Evolutionary conservation across 257 asterid genomes (phyloP).

Genomic region (Gardenia jasminoides): DNA sequence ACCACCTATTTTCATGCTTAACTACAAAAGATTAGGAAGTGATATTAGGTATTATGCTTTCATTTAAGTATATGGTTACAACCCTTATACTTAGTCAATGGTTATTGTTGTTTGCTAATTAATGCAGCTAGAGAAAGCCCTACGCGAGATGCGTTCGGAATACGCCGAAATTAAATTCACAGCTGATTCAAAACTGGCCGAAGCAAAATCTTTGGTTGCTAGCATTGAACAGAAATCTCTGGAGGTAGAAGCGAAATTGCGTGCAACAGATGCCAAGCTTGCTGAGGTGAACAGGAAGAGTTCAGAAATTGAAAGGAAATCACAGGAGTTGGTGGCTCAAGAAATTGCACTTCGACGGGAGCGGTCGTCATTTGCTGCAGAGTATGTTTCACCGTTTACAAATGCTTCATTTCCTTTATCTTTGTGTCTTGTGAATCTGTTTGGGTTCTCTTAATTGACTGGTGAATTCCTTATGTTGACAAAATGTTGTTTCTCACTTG

Average conservation of each 20-base stretch:
- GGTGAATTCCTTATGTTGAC: background rate
- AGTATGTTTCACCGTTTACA: constrained; percentile 44
- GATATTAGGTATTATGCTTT: background rate
- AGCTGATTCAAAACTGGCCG: constrained; percentile 70
- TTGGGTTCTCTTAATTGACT: background rate
- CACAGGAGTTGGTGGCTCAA: constrained; percentile 65
- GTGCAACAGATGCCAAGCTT: constrained; percentile 82
- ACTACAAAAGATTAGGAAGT: background rate
- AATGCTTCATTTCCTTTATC: background rate
- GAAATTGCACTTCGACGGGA: constrained; percentile 79
- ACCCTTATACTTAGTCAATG: constrained; percentile 8
- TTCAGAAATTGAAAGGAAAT: constrained; percentile 78
- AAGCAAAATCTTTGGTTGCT: constrained; percentile 74
- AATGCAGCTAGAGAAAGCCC: constrained; percentile 89
- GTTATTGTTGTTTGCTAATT: constrained; percentile 27
- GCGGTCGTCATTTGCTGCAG: constrained; percentile 59
- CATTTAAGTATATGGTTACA: background rate
- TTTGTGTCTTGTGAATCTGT: background rate
- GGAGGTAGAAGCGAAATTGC: constrained; percentile 86
- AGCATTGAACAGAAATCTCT: constrained; percentile 77
- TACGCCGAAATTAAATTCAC: constrained; percentile 82
- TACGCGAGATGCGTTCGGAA: constrained; percentile 81
- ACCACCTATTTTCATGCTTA: background rate
- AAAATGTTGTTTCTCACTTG: constrained; percentile 21
- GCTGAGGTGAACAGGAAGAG: constrained; percentile 88